A percentile compares a stretch with the other conserved stretches of the same genome.
Evolutionary conservation across 2,329 filamentous ascomycete genomes (phyloP).

Genomic region (Ophiostoma ulmi): DNA sequence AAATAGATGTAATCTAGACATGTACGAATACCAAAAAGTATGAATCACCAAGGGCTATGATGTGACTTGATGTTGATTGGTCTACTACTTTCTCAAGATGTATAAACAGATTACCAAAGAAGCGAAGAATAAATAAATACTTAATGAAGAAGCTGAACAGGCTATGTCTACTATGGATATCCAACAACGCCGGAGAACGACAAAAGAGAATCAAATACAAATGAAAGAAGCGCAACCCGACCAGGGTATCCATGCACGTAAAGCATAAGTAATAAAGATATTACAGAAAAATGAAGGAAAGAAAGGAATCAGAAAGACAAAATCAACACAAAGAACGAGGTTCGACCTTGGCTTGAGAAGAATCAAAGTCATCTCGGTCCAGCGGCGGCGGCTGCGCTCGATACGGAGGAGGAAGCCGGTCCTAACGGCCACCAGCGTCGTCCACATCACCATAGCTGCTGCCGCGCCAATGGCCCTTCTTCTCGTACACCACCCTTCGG

Average conservation of each 20-base stretch:
- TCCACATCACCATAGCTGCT: conserved; percentile 38
- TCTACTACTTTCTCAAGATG: neutral
- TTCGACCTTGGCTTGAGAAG: neutral
- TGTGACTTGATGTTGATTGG: neutral
- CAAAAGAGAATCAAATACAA: neutral
- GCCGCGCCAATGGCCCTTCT: conserved; percentile 33
- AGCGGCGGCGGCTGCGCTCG: neutral
- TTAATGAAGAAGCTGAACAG: neutral
- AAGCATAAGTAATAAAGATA: neutral
- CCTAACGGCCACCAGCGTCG: conserved; percentile 30
- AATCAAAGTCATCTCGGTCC: neutral
- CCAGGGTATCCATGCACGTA: conserved; percentile 2
- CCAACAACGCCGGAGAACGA: conserved; percentile 8
- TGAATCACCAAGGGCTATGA: neutral
- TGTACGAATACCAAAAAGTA: conserved; percentile 1
- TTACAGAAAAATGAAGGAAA: neutral
- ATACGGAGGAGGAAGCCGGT: conserved; percentile 22
- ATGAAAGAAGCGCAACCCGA: neutral
- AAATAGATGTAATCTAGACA: neutral
- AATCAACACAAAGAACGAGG: conserved; percentile 20
- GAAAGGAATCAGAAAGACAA: neutral
- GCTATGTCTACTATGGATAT: neutral
- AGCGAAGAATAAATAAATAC: neutral
- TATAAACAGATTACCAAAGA: neutral
- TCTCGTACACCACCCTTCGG: conserved; percentile 28